Conservation (phyloP, 1,284 basidiomycete genomes). For the Heterobasidion occidentale region DNA sequence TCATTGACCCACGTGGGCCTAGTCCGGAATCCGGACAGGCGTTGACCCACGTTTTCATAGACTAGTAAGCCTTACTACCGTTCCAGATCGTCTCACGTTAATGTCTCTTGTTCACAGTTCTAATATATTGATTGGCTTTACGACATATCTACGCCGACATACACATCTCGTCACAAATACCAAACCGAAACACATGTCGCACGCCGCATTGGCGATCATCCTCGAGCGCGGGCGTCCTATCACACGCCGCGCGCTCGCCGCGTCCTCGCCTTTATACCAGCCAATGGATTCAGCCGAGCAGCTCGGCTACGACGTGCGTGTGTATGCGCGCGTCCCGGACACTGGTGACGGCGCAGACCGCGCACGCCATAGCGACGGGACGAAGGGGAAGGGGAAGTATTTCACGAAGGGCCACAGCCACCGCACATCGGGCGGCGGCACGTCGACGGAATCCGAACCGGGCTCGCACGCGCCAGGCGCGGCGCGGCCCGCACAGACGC, state of each 20-base stretch:
- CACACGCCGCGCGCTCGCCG: conserved; percentile 65
- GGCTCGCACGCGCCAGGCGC: conserved; percentile 8
- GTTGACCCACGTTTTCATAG: conserved; percentile 77
- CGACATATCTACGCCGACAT: conserved; percentile 54
- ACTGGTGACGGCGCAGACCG: conserved; percentile 53
- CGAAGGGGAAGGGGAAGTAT: conserved; percentile 11
- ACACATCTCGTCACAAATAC: conserved; percentile 24
- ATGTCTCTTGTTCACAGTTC: conserved; percentile 39
- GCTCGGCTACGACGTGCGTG: conserved; percentile 73
- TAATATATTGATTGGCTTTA: conserved; percentile 76
- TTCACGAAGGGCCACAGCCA: conserved; percentile 11
- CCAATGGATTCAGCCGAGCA: conserved; percentile 69
- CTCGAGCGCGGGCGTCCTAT: conserved; percentile 68
- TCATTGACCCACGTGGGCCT: conserved; percentile 46
- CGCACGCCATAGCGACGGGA: conserved; percentile 20
- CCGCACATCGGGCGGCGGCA: conserved; percentile 15
- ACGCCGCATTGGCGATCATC: conserved; percentile 62
- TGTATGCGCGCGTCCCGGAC: conserved; percentile 75
- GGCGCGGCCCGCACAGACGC: conserved; percentile 4
- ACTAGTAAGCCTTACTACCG: conserved; percentile 48
- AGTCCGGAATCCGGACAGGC: conserved; percentile 41
- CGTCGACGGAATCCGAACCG: conserved; percentile 18
- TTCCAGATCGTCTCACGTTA: background rate
- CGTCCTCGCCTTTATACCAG: conserved; percentile 77
- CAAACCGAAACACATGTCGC: conserved; percentile 45